A percentile compares a stretch with the other conserved stretches of the same genome.
phyloP scores from a whole-genome alignment of 441 rosid genomes.

The Aquilaria agallochum region DNA sequence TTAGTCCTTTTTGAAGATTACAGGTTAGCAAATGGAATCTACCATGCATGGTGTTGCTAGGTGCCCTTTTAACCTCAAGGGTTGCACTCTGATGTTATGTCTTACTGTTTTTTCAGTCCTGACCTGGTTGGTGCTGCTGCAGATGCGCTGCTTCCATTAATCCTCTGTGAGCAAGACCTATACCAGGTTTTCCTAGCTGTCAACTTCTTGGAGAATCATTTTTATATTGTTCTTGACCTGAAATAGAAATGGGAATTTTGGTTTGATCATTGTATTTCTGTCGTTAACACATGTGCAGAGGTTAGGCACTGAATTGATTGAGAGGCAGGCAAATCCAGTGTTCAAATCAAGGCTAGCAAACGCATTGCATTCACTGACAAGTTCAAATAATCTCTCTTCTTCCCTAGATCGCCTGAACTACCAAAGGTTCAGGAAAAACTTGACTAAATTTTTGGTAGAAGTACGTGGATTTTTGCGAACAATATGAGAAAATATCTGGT shows the following conservation, averaged over 20 bases:
- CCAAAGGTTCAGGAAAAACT: conserved; percentile 91
- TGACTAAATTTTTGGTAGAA: conserved; percentile 69
- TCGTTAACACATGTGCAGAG: conserved; percentile 37
- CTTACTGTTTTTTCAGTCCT: conserved; percentile 45
- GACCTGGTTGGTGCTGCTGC: conserved; percentile 93
- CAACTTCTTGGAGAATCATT: too few species aligned
- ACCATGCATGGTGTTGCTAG: not conserved
- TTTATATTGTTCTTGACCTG: too few species aligned
- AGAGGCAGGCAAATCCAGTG: conserved; percentile 56
- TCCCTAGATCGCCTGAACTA: conserved; percentile 81
- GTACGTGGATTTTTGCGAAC: conserved; percentile 90
- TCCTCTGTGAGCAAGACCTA: conserved; percentile 84
- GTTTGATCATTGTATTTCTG: conserved; percentile 4
- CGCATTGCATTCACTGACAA: conserved; percentile 76
- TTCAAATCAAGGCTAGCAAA: conserved; percentile 66
- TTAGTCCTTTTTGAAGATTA: conserved; percentile 92
- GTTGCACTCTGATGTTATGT: not conserved
- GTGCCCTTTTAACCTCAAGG: conserved; percentile 1
- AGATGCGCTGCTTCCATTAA: conserved; percentile 92
- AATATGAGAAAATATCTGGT: conserved; percentile 28
- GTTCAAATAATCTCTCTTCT: conserved; percentile 75
- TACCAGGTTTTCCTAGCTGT: conserved; percentile 57
- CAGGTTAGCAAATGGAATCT: conserved; percentile 42
- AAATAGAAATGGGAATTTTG: not conserved
- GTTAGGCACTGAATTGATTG: conserved; percentile 73